Evolutionary conservation across 306 rosid species (phyloP), one percentile per base, ranked within the genome.

Genomic region (Fragaria nilgerrensis): DNA sequence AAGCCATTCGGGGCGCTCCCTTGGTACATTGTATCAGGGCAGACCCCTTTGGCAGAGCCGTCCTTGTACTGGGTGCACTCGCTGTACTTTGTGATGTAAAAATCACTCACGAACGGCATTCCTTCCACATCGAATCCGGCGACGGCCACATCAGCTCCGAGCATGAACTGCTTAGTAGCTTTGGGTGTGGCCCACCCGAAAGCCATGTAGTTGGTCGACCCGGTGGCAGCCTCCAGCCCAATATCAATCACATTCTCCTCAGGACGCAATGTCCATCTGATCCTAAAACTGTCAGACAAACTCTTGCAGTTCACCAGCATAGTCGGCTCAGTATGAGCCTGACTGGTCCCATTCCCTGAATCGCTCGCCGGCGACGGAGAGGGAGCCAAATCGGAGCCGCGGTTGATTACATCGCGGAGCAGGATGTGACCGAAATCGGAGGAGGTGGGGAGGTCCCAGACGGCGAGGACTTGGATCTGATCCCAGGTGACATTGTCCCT

Each of bases 121-220:
- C 90, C 92, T 37, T 92, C 93, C 65, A 84, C 96, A 80, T 77
- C 81, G 78, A 94, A 86, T 78, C 97, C 97, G 19, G 94, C 68
- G 15, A 94, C 85, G 12, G 84, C 97, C 44, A 94, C 94, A 23
- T 92, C 98, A 0, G 92, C 91, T n/a, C 90, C 93, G 75, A 89
- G 52, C 98, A 94, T 94, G 73, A 86, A 75, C 34, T 85, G 80
- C 0, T 94, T 81, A n/a, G 78, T 72, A 13, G 87, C 72, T 4
- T 71, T 84, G 41, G 92, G 88, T 71, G 73, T 79, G 36, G 97
- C 93, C 98, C 97, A 94, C 34, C 98, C 97, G 79, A 94, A 92
- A 7, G 97, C 96, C 96, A 94, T 86, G 86, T 92, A 94, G 73
- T 90, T 82, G 83, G 78, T 83, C 4, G 85, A 78, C 47, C 84